These are phyloP conservation scores for Chaetomiaceae sp. DNA, from an alignment of 2,329 filamentous ascomycete genomes.

Conservation along the genomic window DNA sequence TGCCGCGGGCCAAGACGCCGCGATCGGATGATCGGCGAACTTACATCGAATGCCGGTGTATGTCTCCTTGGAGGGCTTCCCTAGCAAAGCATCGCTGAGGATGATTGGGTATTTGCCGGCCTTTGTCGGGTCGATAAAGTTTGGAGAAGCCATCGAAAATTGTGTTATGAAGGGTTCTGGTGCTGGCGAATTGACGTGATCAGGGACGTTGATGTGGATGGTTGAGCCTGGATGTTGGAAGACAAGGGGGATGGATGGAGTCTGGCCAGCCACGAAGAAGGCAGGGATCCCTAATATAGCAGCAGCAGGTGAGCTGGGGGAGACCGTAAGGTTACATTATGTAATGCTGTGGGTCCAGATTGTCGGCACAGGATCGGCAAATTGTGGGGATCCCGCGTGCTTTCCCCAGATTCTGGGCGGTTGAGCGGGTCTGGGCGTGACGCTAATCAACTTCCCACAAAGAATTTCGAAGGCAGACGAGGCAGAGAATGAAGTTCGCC, in stretches of 20 bases:
- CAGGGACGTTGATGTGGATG: not conserved
- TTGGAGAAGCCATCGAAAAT: slow-evolving; percentile 28
- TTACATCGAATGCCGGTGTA: slow-evolving; percentile 59
- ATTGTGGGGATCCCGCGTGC: too few species aligned
- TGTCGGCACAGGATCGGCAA: too few species aligned
- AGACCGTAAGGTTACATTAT: not conserved
- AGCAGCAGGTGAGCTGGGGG: not conserved
- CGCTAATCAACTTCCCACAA: too few species aligned
- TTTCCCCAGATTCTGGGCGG: too few species aligned
- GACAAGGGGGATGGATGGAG: not conserved
- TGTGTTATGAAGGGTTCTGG: not conserved
- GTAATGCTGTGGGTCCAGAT: slow-evolving; percentile 1
- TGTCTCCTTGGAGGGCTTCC: slow-evolving; percentile 52
- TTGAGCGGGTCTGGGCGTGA: too few species aligned
- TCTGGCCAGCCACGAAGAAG: not conserved
- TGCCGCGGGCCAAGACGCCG: too few species aligned
- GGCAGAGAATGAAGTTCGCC: too few species aligned
- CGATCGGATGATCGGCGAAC: slow-evolving; percentile 20
- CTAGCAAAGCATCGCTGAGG: slow-evolving; percentile 57
- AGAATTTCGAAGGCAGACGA: too few species aligned
- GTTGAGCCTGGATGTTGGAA: slow-evolving; percentile 13
- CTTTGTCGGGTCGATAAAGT: slow-evolving; percentile 55
- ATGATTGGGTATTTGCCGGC: slow-evolving; percentile 59
- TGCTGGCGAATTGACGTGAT: not conserved
- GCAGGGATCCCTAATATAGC: not conserved